Conservation (phyloP, 768 basidiomycete species). For the Hortiboletus campestris region DNA sequence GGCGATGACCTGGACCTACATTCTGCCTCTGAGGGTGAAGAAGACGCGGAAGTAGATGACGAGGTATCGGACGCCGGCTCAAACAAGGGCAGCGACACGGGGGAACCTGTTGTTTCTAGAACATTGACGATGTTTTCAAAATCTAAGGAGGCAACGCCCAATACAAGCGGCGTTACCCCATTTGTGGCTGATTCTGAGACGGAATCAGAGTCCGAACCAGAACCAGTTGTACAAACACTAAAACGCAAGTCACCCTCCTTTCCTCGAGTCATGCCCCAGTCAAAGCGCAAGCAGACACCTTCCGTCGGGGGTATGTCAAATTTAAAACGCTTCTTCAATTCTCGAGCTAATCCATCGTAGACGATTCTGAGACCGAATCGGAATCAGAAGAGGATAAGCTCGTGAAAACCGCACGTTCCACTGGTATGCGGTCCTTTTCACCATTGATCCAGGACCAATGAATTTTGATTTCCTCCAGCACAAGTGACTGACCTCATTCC, state of each 20-base stretch:
- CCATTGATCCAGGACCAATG: not conserved
- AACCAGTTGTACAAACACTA: not conserved
- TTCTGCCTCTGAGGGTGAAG: constrained; percentile 48
- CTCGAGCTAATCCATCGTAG: constrained; percentile 4
- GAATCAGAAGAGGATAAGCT: constrained; percentile 34
- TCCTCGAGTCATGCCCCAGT: constrained; percentile 1
- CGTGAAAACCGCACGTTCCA: constrained; percentile 2
- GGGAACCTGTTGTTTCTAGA: constrained; percentile 24
- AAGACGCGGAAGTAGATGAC: constrained; percentile 18
- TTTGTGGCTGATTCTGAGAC: constrained; percentile 28
- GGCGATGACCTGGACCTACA: constrained; percentile 47
- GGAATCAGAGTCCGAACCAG: constrained; percentile 34
- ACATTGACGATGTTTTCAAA: constrained; percentile 13
- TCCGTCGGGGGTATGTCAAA: constrained; percentile 17
- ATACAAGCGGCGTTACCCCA: not conserved
- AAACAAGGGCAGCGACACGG: constrained; percentile 26
- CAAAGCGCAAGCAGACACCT: constrained; percentile 20
- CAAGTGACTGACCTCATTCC: constrained; percentile 1
- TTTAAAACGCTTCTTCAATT: not conserved
- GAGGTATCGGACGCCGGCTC: constrained; percentile 17
- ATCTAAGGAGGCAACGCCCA: constrained; percentile 3
- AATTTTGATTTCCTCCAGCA: not conserved
- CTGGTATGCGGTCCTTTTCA: constrained; percentile 17
- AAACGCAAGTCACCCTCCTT: constrained; percentile 29
- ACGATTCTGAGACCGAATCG: constrained; percentile 48